Base-by-base conservation (phyloP, 2,329 filamentous ascomycete species). In the Macrophomina tecta region DNA sequence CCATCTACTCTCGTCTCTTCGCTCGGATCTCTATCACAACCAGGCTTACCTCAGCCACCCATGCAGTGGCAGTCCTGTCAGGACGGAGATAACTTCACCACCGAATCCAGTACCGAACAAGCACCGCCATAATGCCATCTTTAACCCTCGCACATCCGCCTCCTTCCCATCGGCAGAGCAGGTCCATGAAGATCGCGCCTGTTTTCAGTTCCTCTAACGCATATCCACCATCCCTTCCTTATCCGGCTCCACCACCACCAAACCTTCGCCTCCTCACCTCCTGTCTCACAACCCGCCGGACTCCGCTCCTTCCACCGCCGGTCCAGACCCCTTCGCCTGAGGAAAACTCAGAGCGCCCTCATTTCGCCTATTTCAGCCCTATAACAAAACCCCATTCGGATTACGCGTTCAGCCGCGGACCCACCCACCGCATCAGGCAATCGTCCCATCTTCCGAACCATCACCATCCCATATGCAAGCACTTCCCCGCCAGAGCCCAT, bases 311-410 rank as follows among this genome's bases (percentile, higher is more conserved):
- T 40, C 45, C 36, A 30, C 51, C 30, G 52, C 32, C 34, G 32
- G 11, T 53, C 51, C 12, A 16, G 30, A 28, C 56, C 18, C 58
- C 30, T n/a, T 62, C 45, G 58, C 45, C 45, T 62, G 36, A 3
- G 48, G 55, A 46, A 45, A 42, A 28, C 55, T 34, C 12, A 8
- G n/a, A 16, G 53, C 53, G 38, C 36, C 45, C 58, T 62, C 45
- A 62, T 62, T 49, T 62, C 58, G 58, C 58, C 58, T 62, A 62
- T 49, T 61, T n/a, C 42, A 62, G 58, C 58, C 58, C 58, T 62
- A 49, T 49, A 36, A n/a, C 16, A 45, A 61, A n/a, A 32, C 28
- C 28, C 36, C 32, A 30, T 46, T 48, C 12, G 56, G 28, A 49
- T 62, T 34, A 51, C 58, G 58, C 58, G 58, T 62, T 62, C 58